These are phyloP conservation scores for Saturnispora besseyi DNA, from an alignment of 805 yeast genomes.

Conservation along the genomic window DNA sequence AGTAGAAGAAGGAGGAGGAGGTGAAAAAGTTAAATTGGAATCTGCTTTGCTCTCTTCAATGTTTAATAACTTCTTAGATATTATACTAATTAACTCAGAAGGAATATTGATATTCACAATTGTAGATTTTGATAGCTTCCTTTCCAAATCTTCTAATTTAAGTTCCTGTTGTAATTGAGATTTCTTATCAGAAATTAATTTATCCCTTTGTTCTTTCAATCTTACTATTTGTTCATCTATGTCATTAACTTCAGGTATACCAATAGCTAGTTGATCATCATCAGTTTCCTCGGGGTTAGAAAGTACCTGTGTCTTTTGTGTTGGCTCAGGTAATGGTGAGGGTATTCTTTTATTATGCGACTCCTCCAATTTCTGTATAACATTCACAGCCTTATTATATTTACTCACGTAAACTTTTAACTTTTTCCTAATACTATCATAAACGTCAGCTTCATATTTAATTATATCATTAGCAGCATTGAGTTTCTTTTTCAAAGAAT, in stretches of 20 bases:
- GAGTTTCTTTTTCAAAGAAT: background rate
- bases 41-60: background rate
- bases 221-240: conserved; percentile 8
- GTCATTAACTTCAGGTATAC: conserved; percentile 3
- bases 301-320: background rate
- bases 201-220: conserved; percentile 8
- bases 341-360: background rate
- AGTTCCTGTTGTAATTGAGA: background rate
- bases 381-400: conserved; percentile 6
- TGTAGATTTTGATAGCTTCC: background rate
- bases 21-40: background rate
- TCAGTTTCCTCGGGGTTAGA: background rate
- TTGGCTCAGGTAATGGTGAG: background rate
- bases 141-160: background rate
- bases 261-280: background rate
- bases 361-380: background rate
- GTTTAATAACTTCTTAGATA: conserved; percentile 6
- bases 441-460: conserved; percentile 15
- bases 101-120: conserved; percentile 6
- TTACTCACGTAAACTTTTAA: conserved; percentile 10
- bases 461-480: conserved; percentile 22
- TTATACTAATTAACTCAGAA: conserved; percentile 2
- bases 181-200: conserved; percentile 1
- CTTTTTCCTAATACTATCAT: conserved; percentile 12
- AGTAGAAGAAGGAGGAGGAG: background rate